Evolutionary conservation across 1,284 basidiomycete genomes (phyloP), one percentile per base, ranked within the genome.

Genomic region (Ganoderma meredithae): DNA sequence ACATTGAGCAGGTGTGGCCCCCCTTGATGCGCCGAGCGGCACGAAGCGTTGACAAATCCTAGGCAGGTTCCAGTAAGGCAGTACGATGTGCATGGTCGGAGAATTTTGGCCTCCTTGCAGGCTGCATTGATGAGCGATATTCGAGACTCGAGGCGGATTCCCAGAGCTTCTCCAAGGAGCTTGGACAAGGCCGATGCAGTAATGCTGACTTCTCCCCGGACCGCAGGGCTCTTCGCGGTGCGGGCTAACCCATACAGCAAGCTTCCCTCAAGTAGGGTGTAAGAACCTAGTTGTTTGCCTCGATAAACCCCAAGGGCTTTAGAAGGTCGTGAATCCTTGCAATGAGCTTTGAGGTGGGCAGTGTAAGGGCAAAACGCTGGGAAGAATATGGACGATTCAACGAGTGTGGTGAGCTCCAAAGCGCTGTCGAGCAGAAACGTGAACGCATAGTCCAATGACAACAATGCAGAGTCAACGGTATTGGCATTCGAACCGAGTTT

Each of bases 401-500:
- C 27, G 5, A 56, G 31, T 8, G 53, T 56, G 53, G 13, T 56
- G 15, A 31, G 27, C 13, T 56, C 53, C 53, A 36, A 56, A 33
- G 31, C 7, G 17, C 6, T 19, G 13, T 56, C 31, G 17, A 56
- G 10, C 53, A 31, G 31, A 17, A 36, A 36, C 13, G 27, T 56
- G 17, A 56, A 56, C 53, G 53, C 31, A 19, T 56, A 36, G 53
- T 56, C 53, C 31, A 56, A n/a, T 25, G 39, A 60, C 3, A 60
- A 40, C 59, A 60, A 36, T 7, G 39, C 39, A 7, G 33, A 10
- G 25, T 60, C 59, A 22, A n/a, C 36, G n/a, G 39, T 33, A 25
- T 60, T 19, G 17, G 12, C 12, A 39, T 5, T 3, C 2, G 39
- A 60, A 1, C 27, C 4, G 25, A 27, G 40, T 22, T 19, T 12